phyloP scores from a whole-genome alignment of 2,329 filamentous ascomycete genomes.

The Arthrinium phaeospermum region DNA sequence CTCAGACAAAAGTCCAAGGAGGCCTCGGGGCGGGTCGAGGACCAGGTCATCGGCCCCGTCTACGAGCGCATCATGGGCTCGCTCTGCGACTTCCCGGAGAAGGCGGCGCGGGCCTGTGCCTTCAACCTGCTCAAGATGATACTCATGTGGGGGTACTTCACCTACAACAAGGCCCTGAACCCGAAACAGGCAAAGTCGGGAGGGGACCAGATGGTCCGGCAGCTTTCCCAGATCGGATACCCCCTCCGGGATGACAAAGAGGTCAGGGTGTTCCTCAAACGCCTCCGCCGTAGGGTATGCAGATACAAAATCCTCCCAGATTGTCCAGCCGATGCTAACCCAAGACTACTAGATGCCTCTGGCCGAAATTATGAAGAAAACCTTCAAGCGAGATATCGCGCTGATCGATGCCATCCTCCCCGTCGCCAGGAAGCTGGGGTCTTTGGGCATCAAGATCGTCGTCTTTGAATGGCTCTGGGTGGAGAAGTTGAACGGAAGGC shows the following conservation, averaged over 20 bases:
- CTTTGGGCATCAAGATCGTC: neutral
- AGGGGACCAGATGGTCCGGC: conserved; percentile 6
- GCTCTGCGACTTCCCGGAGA: conserved; percentile 14
- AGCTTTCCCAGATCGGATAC: conserved; percentile 6
- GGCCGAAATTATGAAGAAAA: conserved; percentile 6
- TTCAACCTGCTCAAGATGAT: conserved; percentile 10
- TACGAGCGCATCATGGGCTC: conserved; percentile 14
- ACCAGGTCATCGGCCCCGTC: conserved; percentile 9
- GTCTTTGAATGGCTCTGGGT: neutral
- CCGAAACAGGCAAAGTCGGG: neutral
- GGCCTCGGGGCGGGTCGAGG: neutral
- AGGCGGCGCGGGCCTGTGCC: neutral
- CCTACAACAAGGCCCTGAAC: neutral
- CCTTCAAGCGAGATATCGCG: neutral
- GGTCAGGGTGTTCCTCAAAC: conserved; percentile 1
- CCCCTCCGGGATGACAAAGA: conserved; percentile 1
- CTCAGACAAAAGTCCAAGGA: neutral
- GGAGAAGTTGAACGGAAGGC: neutral
- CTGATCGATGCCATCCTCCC: neutral
- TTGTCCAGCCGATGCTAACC: neutral
- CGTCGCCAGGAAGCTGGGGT: neutral
- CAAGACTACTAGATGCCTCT: neutral
- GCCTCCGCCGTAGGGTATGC: neutral
- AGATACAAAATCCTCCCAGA: neutral
- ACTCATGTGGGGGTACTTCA: conserved; percentile 12